phyloP scores from a whole-genome alignment of 306 rosid genomes.

The Prunus campanulata region DNA sequence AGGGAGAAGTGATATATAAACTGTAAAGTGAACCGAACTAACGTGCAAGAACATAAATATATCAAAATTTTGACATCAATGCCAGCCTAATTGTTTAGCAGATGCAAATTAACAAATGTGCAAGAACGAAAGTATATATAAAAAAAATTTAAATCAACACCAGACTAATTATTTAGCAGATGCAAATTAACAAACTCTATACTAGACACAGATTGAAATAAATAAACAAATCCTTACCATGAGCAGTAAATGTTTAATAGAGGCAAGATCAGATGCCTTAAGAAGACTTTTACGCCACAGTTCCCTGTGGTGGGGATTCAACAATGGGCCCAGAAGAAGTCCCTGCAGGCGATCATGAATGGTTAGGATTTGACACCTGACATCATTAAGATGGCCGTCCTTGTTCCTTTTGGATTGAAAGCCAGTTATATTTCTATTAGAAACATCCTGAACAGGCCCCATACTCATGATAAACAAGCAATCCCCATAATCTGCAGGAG shows the following conservation, averaged over 20 bases:
- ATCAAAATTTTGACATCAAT: too few relatives aligned
- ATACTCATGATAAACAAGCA: constrained; percentile 65
- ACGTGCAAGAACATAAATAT: too few relatives aligned
- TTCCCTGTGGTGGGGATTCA: constrained; percentile 53
- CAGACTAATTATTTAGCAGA: not conserved
- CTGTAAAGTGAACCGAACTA: too few relatives aligned
- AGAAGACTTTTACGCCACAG: constrained; percentile 63
- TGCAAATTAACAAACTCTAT: not conserved
- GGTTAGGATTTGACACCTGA: constrained; percentile 56
- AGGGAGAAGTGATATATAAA: not conserved
- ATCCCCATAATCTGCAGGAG: constrained; percentile 58
- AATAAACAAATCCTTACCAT: constrained; percentile 50
- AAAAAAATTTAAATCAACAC: not conserved
- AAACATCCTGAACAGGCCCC: constrained; percentile 44
- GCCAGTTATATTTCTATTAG: constrained; percentile 42
- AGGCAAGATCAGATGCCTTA: constrained; percentile 51
- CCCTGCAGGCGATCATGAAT: constrained; percentile 83
- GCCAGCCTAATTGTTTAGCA: too few relatives aligned
- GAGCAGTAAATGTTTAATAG: constrained; percentile 65
- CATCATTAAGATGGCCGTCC: constrained; percentile 67
- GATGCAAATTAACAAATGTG: too few relatives aligned
- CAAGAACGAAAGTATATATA: not conserved
- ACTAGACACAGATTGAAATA: not conserved
- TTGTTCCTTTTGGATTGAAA: constrained; percentile 39
- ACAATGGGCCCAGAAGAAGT: constrained; percentile 89